Evolutionary conservation across 768 basidiomycete genomes (phyloP), one percentile per base, ranked within the genome.

Genomic region (Tremella fuciformis): DNA sequence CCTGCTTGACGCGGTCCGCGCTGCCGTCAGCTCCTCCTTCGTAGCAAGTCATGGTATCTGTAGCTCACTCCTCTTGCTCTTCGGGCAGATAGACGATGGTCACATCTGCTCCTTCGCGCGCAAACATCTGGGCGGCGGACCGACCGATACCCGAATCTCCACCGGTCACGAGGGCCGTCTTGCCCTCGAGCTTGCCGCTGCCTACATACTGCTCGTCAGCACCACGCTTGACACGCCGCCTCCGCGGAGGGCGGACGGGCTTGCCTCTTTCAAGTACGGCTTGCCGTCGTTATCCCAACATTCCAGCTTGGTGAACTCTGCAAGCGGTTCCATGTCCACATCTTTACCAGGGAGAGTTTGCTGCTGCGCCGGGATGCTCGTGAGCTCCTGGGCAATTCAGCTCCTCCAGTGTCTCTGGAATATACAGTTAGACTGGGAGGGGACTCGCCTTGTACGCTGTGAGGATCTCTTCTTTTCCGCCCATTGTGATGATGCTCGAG

Each of bases 301-400:
- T 60, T 83, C 83, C 15, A 76, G 64, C 58, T 71, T 57, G 18
- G 69, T 71, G 69, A 75, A 71, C 58, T 67, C 65, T 22, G 66
- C 67, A 55, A 74, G 55, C 6, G 80, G 82, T n/a, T 74, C 75
- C 77, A 83, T 81, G n/a, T 80, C 67, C 46, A 76, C 79, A 66
- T 84, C 82, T 13, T 80, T 70, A 8, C 83, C 83, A 13, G 83
- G 83, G 15, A 83, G 75, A 13, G 77, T 71, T 71, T 83, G 83
- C 58, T 77, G 57, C 69, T 84, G 82, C 19, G 61, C 46, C 13
- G 57, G 53, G 47, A 74, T 70, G 50, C 69, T 59, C 15, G 62
- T 59, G 59, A 76, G 64, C 34, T 62, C 61, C 74, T 75, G 21
- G 8, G 49, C 1, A 44, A 25, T 25, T 42, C 26, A 55, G 37